phyloP scores from a whole-genome alignment of 2,329 filamentous ascomycete species.

The Aspergillus transmontanensis region DNA sequence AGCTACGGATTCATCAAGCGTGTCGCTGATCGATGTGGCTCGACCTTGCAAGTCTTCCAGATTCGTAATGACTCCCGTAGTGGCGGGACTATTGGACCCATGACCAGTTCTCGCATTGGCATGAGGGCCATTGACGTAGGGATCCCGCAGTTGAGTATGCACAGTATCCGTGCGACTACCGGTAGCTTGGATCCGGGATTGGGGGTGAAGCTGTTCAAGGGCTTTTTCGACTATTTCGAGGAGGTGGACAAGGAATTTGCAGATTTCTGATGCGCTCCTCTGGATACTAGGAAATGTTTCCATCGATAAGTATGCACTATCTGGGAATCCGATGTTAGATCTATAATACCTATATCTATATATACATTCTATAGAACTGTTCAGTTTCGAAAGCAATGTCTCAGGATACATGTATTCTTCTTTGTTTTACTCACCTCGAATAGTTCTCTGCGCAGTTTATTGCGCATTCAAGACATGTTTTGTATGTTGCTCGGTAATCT shows the following conservation, averaged over 20 bases:
- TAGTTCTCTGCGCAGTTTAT: neutral
- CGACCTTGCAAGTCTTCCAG: conserved; percentile 83
- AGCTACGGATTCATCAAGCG: conserved; percentile 79
- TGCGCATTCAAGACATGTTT: too few species aligned
- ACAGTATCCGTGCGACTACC: conserved; percentile 85
- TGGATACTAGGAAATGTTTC: too few species aligned
- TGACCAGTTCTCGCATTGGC: conserved; percentile 78
- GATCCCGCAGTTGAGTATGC: conserved; percentile 91
- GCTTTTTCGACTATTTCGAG: conserved; percentile 85
- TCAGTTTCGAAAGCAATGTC: neutral
- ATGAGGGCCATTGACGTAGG: conserved; percentile 84
- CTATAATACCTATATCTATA: neutral
- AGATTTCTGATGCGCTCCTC: conserved; percentile 29
- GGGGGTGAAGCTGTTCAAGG: conserved; percentile 85
- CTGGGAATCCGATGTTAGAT: neutral
- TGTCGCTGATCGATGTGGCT: conserved; percentile 72
- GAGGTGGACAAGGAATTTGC: conserved; percentile 78
- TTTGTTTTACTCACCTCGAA: neutral
- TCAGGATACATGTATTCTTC: neutral
- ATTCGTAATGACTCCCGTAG: conserved; percentile 89
- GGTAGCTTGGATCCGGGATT: conserved; percentile 83
- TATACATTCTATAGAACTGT: conserved; percentile 2
- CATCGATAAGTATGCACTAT: neutral
- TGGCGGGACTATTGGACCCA: conserved; percentile 94
- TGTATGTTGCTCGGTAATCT: neutral